Evolutionary conservation across 2,329 filamentous ascomycete genomes (phyloP).

Genomic region (Rhynchosporium graminicola): DNA sequence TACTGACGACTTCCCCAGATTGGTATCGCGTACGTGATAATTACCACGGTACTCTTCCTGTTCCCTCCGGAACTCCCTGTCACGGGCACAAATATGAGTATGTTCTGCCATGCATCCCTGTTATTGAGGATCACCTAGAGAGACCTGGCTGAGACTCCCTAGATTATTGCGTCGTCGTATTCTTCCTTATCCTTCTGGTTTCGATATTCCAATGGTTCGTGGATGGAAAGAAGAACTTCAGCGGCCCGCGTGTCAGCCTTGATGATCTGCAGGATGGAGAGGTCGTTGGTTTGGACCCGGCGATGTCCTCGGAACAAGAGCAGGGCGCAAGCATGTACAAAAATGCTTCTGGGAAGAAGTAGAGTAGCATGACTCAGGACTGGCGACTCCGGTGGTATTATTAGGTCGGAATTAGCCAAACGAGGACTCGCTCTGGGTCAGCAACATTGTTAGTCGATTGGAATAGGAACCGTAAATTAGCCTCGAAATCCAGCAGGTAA

Average conservation of each 20-base stretch:
- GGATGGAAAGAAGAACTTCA: constrained; percentile 62
- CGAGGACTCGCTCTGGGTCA: background rate
- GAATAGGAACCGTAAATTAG: background rate
- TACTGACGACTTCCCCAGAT: constrained; percentile 35
- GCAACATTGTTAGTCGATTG: no score
- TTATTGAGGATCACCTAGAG: background rate
- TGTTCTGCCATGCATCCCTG: constrained; percentile 30
- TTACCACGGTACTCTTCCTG: constrained; percentile 64
- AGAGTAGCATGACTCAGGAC: background rate
- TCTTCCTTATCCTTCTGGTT: constrained; percentile 46
- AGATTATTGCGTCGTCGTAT: constrained; percentile 41
- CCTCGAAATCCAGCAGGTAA: no score
- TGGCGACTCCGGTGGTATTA: background rate
- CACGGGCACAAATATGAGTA: constrained; percentile 62
- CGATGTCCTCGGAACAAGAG: background rate
- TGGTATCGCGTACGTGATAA: constrained; percentile 57
- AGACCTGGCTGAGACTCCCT: background rate
- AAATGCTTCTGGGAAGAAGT: background rate
- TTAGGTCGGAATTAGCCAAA: background rate
- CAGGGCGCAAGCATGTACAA: background rate
- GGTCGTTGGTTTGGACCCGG: constrained; percentile 22
- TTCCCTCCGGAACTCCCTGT: constrained; percentile 61
- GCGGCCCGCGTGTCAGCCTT: constrained; percentile 27
- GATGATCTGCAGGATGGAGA: constrained; percentile 37
- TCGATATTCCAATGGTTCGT: constrained; percentile 57